Evolutionary conservation across 2,329 filamentous ascomycete genomes (phyloP), one percentile per base, ranked within the genome.

Genomic region (Ascochyta fabae): DNA sequence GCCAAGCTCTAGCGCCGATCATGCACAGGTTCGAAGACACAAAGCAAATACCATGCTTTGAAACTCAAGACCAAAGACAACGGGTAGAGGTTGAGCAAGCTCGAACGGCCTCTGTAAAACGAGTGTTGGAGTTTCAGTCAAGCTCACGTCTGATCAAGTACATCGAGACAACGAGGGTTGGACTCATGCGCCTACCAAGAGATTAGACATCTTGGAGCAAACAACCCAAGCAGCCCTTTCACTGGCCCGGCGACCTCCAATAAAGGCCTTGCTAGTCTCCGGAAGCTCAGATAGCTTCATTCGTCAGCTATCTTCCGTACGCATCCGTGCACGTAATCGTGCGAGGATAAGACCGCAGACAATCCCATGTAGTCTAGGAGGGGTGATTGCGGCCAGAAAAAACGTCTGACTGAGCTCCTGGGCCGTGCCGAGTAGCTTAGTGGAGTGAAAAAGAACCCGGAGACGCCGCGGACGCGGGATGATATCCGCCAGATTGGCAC

Each of bases 241-340:
- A 23, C 27, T 19, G 22, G 27, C 10, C 38, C 19, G 8, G 33
- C 26, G 29, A 39, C 8, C 41, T 44, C 29, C 41, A 34, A 33
- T 23, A 34, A 16, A 7, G 24, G n/a, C 33, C 27, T 10, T 41
- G 46, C 39, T 41, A 19, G 22, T 41, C 33, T 40, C 41, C 29
- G 26, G 26, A 23, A 12, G 34, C 15, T 22, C 19, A 42, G n/a
- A 34, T 35, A 34, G 34, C 6, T 23, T 45, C 27, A 34, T 43
- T 48, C 50, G 43, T 35, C 29, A 36, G 1, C 31, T n/a, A 29
- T 36, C 38, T 36, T 19, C 9, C 38, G 38, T 39, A 38, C 26
- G 16, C 33, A 43, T 39, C 40, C 51, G 40, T 54, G 51, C 51
- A 48, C 40, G 40, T 44, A 39, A 34, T 43, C 27, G 24, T 48